Evolutionary conservation across 1,284 basidiomycete species (phyloP).

Genomic region (Sanguinoderma infundibulare): DNA sequence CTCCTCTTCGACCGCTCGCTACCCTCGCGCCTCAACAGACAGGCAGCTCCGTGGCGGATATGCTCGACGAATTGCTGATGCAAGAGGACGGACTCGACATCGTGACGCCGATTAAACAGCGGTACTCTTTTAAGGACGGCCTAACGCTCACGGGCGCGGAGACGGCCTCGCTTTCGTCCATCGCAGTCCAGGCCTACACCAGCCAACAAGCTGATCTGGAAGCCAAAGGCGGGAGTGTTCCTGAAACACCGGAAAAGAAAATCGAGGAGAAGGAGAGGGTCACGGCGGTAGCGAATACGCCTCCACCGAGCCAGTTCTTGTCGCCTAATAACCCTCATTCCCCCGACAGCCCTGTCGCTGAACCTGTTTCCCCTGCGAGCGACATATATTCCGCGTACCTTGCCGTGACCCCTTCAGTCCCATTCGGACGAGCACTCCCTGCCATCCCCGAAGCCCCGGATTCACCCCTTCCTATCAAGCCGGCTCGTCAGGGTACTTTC

Average conservation of each 20-base stretch:
- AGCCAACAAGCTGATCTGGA: constrained; percentile 18
- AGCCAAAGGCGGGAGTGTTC: constrained; percentile 10
- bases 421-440: constrained; percentile 21
- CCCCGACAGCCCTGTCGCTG: constrained; percentile 16
- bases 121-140: constrained; percentile 24
- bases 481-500: constrained; percentile 15
- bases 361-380: constrained; percentile 25
- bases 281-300: background rate
- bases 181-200: constrained; percentile 18
- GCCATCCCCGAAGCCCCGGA: constrained; percentile 24
- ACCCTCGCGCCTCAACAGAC: constrained; percentile 11
- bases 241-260: constrained; percentile 3
- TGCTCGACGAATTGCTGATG: constrained; percentile 23
- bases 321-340: constrained; percentile 8
- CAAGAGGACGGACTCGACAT: constrained; percentile 24
- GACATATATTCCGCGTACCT: constrained; percentile 23
- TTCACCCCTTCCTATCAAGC: constrained; percentile 11
- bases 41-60: constrained; percentile 20
- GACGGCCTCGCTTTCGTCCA: constrained; percentile 17
- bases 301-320: constrained; percentile 16
- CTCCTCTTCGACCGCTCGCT: constrained; percentile 6
- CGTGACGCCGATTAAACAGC: constrained; percentile 25
- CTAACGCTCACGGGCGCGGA: too few species aligned
- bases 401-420: constrained; percentile 10
- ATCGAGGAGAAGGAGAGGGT: background rate